Percentiles rank a stretch among this genome's conserved stretches.
These are phyloP conservation scores for Capsicum chinense DNA, from an alignment of 257 asterid genomes.

Conservation along the genomic window DNA sequence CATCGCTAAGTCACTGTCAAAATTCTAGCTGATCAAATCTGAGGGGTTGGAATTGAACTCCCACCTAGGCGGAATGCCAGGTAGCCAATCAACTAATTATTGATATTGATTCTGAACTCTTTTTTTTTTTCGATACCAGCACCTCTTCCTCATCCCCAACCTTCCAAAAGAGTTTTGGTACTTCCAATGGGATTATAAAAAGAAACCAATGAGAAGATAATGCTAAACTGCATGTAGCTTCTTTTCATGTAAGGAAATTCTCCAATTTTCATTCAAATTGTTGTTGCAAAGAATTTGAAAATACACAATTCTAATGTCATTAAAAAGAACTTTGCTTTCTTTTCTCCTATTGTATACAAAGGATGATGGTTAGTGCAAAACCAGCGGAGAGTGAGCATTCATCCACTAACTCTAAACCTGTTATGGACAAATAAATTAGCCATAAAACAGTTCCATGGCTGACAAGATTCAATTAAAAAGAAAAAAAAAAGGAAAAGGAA, in stretches of 20 bases:
- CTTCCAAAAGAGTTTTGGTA: background rate
- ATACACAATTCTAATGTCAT: background rate
- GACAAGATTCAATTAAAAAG: background rate
- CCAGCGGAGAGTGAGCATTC: constrained; percentile 27
- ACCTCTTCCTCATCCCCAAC: background rate
- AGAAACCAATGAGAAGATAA: background rate
- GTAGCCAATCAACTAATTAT: no score
- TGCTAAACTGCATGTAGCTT: constrained; percentile 5
- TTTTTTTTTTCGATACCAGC: no score
- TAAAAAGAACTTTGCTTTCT: constrained; percentile 21
- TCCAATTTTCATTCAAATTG: constrained; percentile 19
- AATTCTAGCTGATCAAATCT: no score
- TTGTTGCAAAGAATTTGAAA: constrained; percentile 8
- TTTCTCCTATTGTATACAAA: constrained; percentile 25
- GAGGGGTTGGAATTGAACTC: no score
- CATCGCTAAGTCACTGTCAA: no score
- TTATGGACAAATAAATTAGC: constrained; percentile 23
- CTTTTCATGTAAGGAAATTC: background rate
- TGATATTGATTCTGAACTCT: no score
- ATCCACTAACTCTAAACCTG: constrained; percentile 30
- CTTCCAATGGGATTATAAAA: background rate
- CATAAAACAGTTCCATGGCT: constrained; percentile 22
- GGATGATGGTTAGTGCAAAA: constrained; percentile 16
- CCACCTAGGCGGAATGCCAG: no score
- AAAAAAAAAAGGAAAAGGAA: background rate